Base-by-base conservation (phyloP, 768 basidiomycete species). In the Cyathus striatus region DNA sequence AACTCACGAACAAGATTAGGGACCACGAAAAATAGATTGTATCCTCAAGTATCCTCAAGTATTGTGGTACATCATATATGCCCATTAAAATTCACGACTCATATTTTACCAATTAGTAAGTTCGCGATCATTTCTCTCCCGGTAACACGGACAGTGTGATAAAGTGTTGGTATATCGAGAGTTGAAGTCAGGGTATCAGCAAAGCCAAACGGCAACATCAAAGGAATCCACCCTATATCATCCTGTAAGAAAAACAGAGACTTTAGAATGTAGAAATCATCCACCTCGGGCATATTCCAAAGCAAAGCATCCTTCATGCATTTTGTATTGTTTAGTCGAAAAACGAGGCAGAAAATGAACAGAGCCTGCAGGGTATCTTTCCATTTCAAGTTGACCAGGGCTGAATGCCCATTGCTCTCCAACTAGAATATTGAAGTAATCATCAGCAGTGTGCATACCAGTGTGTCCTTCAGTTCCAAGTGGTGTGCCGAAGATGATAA, bases 401-500 rank as follows among this genome's bases (percentile, higher is more conserved):
- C 42, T 59, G 62, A 91, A 96, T 0, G 94, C 95, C 83, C 91
- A 95, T 62, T 99, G 90, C 64, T 95, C 92, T 1, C 95, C 96
- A 39, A 79, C 69, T 23, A 99, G 71, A 56, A 99, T 97, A 58
- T 96, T 81, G 72, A 98, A 99, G 64, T 97, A 98, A 60, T 99
- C 96, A 58, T 99, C 96, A 1, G 94, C 93, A 1, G 90, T 90
- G 61, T 97, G 95, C 43, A 95, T 52, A 6, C 96, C 96, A 12
- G 83, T 78, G 59, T 98, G 96, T 2, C 96, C 96, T 66, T 99
- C 96, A 2, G 95, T 98, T 7, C 96, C 96, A 7, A 97, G 73
- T 0, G 96, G 92, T 1, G 94, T 95, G 3, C 96, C 94, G 50
- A 96, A 96, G 52, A 97, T 85, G 60, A 92, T 92, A 52, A 91